Evolutionary conservation across 31 red algal species (phyloP).

Genomic region (Odonthalia washingtoniensis): DNA sequence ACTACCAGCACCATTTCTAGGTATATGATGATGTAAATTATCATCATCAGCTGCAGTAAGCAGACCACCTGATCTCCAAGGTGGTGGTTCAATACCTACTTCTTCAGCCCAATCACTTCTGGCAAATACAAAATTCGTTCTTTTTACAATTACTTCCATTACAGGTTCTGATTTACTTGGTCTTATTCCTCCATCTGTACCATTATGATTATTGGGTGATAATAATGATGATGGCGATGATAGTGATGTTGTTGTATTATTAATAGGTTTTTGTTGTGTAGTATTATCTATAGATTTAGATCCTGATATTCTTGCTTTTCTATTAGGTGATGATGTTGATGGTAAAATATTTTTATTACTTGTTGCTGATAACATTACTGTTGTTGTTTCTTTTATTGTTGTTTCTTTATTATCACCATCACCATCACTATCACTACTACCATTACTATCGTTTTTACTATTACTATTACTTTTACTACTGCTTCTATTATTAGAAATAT

Average conservation of each 20-base stretch:
- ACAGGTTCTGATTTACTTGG: constrained; percentile 16
- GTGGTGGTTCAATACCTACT: constrained; percentile 74
- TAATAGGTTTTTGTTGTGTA: no score
- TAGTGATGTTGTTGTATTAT: no score
- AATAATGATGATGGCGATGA: not conserved
- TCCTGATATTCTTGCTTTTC: no score
- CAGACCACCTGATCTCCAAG: constrained; percentile 66
- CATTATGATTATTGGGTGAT: no score
- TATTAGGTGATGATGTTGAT: not conserved
- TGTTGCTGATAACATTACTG: no score
- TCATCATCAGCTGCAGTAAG: no score
- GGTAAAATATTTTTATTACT: constrained; percentile 23
- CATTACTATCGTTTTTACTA: not conserved
- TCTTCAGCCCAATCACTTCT: constrained; percentile 68
- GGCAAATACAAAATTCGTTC: constrained; percentile 54
- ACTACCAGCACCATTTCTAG: no score
- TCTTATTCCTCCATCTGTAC: not conserved
- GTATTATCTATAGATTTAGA: no score
- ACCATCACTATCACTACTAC: not conserved
- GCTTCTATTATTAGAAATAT: not conserved
- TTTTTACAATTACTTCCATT: constrained; percentile 17
- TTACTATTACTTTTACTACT: not conserved
- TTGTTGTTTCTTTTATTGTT: no score
- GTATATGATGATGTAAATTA: no score
- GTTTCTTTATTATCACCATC: no score